Base-by-base conservation (phyloP, 176 grass and related monocot species). In the Ananas comosus region DNA sequence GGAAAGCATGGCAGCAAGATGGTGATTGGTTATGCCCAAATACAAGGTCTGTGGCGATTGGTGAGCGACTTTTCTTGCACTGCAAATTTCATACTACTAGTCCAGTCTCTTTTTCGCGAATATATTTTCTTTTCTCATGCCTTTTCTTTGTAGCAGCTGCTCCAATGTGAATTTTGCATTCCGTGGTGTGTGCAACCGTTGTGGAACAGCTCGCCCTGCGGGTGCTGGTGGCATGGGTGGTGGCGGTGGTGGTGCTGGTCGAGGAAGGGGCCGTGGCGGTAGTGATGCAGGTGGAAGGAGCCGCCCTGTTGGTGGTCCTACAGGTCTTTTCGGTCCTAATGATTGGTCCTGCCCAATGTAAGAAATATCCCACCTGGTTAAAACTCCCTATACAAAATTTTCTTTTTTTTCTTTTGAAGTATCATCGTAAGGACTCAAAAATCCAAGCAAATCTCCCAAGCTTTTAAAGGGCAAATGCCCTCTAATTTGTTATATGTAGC, bases 1-100 rank as follows among this genome's bases (percentile, higher is more conserved):
- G 68, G 57, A 99, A 99, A 74, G 78, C 82, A 22, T 99, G 94
- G 94, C 94, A 99, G 74, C 94, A 99, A 85, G 90, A 99, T 72
- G 94, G 94, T 53, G 94, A 99, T 51, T 99, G 94, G 94, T 80
- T 85, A 66, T 99, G 90, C 65, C 94, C 94, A 76, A 99, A 99
- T 99, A 88, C 94, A 93, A 99, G 94, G 94, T 99, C 84, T 90
- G 89, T 93, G 79, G 72, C 85, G 59, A 92, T 96, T 74, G 80
- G 86, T 97, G 84, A 92, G 85, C 85, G 57, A 82, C 80, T 88
- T 77, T 48, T 90, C 76, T 83, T 50, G 50, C 49, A 75, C 80
- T 23, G 16, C 56, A 42, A 19, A 19, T 49, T 9, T 12, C 42
- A 3, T 49, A 61, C 67, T 4, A 59, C 53, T 50, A 7, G 21